Evolutionary conservation across 306 rosid genomes (phyloP).

Genomic region (Trifolium fragiferum): DNA sequence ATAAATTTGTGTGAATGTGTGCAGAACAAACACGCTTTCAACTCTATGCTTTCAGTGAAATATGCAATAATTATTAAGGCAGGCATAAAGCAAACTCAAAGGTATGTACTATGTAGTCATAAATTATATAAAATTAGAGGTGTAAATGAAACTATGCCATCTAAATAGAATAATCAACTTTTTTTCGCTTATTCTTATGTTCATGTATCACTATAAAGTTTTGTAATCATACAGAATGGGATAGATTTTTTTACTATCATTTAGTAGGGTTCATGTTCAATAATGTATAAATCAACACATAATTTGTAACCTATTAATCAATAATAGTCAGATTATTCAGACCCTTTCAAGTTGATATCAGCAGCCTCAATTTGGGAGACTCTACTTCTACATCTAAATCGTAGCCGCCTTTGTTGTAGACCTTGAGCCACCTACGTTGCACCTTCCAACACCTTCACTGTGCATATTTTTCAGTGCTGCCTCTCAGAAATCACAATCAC

Average conservation of each 20-base stretch:
- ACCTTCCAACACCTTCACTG: background rate
- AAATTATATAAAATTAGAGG: slow-evolving; percentile 12
- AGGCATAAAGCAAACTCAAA: slow-evolving; percentile 16
- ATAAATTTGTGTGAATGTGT: slow-evolving; percentile 12
- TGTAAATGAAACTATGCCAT: slow-evolving; percentile 24
- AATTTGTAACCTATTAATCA: background rate
- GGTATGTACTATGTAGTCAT: background rate
- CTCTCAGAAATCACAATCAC: background rate
- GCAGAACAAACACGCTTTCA: slow-evolving; percentile 23
- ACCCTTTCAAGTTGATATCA: background rate
- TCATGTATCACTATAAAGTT: background rate
- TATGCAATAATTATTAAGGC: slow-evolving; percentile 5
- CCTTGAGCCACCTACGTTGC: background rate
- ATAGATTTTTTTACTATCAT: background rate
- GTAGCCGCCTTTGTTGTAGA: background rate
- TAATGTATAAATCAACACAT: background rate
- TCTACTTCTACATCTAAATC: background rate
- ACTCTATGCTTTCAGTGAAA: slow-evolving; percentile 32
- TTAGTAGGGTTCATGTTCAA: background rate
- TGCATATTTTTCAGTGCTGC: background rate
- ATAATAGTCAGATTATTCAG: background rate
- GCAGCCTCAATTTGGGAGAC: background rate
- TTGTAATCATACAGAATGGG: background rate
- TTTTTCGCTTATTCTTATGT: background rate
- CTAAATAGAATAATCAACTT: background rate